Percentiles rank a stretch among this genome's conserved stretches.
These are phyloP conservation scores for Barbarea vulgaris DNA, from an alignment of 345 rosid species.

Conservation along the genomic window DNA sequence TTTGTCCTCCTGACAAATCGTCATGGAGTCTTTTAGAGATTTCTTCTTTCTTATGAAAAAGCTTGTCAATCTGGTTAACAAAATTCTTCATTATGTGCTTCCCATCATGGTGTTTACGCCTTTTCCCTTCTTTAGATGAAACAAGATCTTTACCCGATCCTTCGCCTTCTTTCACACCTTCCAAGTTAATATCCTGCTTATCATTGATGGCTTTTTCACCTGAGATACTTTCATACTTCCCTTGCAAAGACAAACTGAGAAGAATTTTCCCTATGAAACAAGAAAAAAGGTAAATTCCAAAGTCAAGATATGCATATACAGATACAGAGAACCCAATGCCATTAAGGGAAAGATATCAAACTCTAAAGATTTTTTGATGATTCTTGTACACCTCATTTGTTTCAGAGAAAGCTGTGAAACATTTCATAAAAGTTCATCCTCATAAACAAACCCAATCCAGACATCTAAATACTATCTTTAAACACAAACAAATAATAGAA, in stretches of 20 bases:
- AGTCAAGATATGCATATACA: background rate
- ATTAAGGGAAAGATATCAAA: background rate
- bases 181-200: slow-evolving; percentile 39
- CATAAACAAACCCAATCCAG: background rate
- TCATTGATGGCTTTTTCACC: slow-evolving; percentile 34
- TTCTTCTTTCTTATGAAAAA: slow-evolving; percentile 63
- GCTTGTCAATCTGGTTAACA: slow-evolving; percentile 54
- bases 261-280: slow-evolving; percentile 71
- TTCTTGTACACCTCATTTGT: background rate
- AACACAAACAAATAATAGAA: background rate
- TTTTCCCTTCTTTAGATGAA: slow-evolving; percentile 45
- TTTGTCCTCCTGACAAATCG: slow-evolving; percentile 52
- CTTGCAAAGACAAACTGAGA: slow-evolving; percentile 58
- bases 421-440: background rate
- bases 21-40: slow-evolving; percentile 40
- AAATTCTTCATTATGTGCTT: slow-evolving; percentile 62
- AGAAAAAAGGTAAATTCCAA: slow-evolving; percentile 6
- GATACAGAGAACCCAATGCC: slow-evolving; percentile 6
- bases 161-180: slow-evolving; percentile 44
- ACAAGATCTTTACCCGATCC: slow-evolving; percentile 29
- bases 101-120: slow-evolving; percentile 62
- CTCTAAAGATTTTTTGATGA: slow-evolving; percentile 1
- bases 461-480: background rate
- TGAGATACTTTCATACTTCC: slow-evolving; percentile 45
- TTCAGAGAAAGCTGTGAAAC: background rate